Evolutionary conservation across 2,329 filamentous ascomycete genomes (phyloP).

Genomic region (Juglanconis juglandina): DNA sequence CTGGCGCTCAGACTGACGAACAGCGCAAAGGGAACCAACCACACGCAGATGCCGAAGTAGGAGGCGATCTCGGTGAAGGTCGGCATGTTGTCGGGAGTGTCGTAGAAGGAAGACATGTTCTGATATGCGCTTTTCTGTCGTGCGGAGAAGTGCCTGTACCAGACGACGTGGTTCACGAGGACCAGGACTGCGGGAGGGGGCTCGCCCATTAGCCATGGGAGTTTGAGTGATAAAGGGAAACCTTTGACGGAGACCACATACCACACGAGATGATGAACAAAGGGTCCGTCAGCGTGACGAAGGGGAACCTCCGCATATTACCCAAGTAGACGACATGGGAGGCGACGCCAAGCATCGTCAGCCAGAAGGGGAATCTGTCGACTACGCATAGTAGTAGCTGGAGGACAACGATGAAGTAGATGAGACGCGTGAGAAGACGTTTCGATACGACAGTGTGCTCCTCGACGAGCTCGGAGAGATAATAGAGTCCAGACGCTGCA

Average conservation of each 20-base stretch:
- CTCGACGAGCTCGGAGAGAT: conserved; percentile 95
- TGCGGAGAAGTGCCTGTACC: conserved; percentile 88
- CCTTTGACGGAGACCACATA: conserved; percentile 38
- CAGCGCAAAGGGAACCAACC: conserved; percentile 91
- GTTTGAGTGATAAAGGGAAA: neutral
- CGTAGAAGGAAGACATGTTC: conserved; percentile 58
- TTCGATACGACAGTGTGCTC: conserved; percentile 94
- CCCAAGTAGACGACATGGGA: conserved; percentile 84
- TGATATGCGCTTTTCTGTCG: conserved; percentile 56
- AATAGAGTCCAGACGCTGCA: conserved; percentile 92
- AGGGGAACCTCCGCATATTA: conserved; percentile 71
- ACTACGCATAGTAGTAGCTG: conserved; percentile 74
- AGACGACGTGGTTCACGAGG: conserved; percentile 85
- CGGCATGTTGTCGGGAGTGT: conserved; percentile 61
- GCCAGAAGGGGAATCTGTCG: conserved; percentile 77
- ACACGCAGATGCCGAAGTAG: conserved; percentile 94
- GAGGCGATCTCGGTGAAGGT: conserved; percentile 92
- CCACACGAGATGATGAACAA: conserved; percentile 80
- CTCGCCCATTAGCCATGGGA: neutral
- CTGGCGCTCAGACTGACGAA: conserved; percentile 93
- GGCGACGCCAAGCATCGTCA: conserved; percentile 71
- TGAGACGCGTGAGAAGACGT: conserved; percentile 77
- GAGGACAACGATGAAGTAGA: conserved; percentile 73
- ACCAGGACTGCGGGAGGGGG: conserved; percentile 61
- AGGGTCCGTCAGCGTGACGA: conserved; percentile 84